Base-by-base conservation (phyloP, 768 basidiomycete genomes). In the Hydnomerulius pinastri region DNA sequence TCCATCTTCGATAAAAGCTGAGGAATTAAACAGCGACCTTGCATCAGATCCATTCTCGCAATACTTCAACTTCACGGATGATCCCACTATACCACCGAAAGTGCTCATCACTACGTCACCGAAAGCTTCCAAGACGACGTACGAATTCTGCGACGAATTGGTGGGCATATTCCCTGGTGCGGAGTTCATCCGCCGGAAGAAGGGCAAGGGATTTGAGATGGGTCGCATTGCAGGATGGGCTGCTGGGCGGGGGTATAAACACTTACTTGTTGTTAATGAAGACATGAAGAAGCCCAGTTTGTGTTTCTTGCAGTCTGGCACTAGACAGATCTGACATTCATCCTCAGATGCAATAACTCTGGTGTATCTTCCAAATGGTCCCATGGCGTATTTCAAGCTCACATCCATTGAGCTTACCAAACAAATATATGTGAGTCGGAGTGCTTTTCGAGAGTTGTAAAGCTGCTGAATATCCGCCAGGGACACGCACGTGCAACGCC, bases 211-310 rank as follows among this genome's bases (percentile, higher is more conserved):
- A 0, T 96, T 90, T 60, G 93, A 96, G 71, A 73, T 96, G 59
- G 95, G 95, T 0, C 76, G 86, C 52, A 90, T 98, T 62, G 90
- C 95, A 25, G 82, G 87, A 3, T 99, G 97, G 97, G 93, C 93
- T 18, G 86, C 88, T 11, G 87, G 84, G 35, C 74, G 97, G 61
- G 88, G 87, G 2, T 99, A 92, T 65, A 87, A 86, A 37, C 92
- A 95, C 56, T 65, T 98, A 55, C 77, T 90, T 36, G 92, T 99
- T 3, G 91, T 98, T 28, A 98, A 98, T 55, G 97, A 99, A 63
- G 91, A 98, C 59, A 86, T 85, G 77, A 94, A 94, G 65, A 87
- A 86, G 64, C 90, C 94, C 12, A 97, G 97, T 95, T 58, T 68
- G 92, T 78, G 11, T 51, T 36, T 38, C 23, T 39, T 23, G 40